phyloP scores from a whole-genome alignment of 1,284 basidiomycete genomes.

The Takashimella tepidaria region DNA sequence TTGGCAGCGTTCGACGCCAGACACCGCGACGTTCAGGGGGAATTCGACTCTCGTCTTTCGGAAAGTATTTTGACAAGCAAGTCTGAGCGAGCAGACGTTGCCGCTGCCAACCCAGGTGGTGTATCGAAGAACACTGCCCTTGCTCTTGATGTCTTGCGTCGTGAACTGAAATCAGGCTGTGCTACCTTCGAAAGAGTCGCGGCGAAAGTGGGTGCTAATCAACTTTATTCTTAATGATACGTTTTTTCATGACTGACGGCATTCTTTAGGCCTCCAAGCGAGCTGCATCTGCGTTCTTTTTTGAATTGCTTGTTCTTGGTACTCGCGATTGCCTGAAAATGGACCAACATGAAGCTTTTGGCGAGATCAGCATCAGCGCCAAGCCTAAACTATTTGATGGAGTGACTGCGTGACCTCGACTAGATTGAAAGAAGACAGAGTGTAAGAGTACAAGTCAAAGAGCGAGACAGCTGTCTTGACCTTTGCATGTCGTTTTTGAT shows the following conservation, averaged over 20 bases:
- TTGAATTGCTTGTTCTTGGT: constrained; percentile 88
- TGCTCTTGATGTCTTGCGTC: constrained; percentile 74
- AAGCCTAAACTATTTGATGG: constrained; percentile 65
- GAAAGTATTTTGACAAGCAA: constrained; percentile 4
- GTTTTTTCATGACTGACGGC: too few relatives aligned
- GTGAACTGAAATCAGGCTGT: constrained; percentile 56
- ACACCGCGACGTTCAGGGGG: constrained; percentile 3
- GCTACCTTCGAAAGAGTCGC: constrained; percentile 47
- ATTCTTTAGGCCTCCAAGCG: constrained; percentile 82
- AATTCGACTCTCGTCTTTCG: constrained; percentile 2
- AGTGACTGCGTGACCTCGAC: neutral
- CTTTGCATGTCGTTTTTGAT: neutral
- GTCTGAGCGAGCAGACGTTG: neutral
- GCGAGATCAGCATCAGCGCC: constrained; percentile 75
- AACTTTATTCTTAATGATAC: too few relatives aligned
- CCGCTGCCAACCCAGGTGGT: constrained; percentile 44
- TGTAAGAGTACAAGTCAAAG: too few relatives aligned
- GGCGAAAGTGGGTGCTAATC: constrained; percentile 65
- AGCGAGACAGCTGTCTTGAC: neutral
- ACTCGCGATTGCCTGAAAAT: constrained; percentile 85
- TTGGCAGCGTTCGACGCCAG: constrained; percentile 77
- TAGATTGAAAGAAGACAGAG: too few relatives aligned
- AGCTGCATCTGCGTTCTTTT: constrained; percentile 94
- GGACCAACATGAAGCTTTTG: constrained; percentile 67
- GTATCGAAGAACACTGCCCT: constrained; percentile 88